Evolutionary conservation across 2,329 filamentous ascomycete species (phyloP), one percentile per base, ranked within the genome.

Genomic region (Fusarium sp.): DNA sequence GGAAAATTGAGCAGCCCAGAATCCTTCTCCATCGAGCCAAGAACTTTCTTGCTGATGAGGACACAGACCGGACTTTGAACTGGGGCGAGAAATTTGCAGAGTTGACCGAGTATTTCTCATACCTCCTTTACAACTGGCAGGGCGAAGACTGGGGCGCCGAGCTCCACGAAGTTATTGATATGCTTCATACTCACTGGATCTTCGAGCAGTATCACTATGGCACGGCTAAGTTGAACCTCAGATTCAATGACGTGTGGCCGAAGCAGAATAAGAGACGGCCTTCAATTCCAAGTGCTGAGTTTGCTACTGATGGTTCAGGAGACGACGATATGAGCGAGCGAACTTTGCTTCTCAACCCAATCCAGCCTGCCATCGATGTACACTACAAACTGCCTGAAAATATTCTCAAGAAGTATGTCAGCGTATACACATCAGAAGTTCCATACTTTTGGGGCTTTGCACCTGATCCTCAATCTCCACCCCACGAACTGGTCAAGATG

Each of bases 41-140:
- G 49, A 82, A 81, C 65, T 88, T 85, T 62, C 80, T 88, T 22
- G 71, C 79, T 5, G 83, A 85, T 30, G 80, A 84, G 62, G 83
- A 87, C 65, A 69, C 75, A 7, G 78, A 82, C 56, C 78, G 81
- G 17, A 80, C 78, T 57, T 44, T 76, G 2, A 66, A 76, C 43
- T 86, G 83, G 78, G 69, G 78, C 3, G 47, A 62, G 13, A 79
- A 80, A 50, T 72, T 80, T 9, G 71, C 63, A 20, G 79, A 78
- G 56, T 71, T 83, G 14, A 69, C 71, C 19, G 70, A 77, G 25
- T 85, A 84, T 68, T 73, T 85, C 27, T 53, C 75, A 8, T 75
- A 79, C 64, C 70, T 83, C 15, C 45, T 67, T 9, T 22, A 62
- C 11, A 72, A 64, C 39, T 72, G 62, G 41, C 47, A 59, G 4